phyloP scores from a whole-genome alignment of 805 yeast species.

The Phaffomyces thermotolerans region DNA sequence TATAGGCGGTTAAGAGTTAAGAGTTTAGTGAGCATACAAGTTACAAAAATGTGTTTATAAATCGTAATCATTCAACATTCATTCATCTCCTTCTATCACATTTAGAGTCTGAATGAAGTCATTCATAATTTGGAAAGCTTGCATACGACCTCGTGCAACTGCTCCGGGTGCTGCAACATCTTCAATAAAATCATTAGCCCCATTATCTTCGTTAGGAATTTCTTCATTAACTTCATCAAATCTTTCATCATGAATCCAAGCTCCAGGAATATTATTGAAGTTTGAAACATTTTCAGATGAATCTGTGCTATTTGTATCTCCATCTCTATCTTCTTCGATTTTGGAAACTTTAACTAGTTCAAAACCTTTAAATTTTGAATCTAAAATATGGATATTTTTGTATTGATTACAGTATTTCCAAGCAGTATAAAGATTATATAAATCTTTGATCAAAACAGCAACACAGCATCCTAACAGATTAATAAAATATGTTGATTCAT shows the following conservation, averaged over 20 bases:
- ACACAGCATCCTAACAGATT: slow-evolving; percentile 29
- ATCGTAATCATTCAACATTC: no score
- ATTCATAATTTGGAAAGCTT: no score
- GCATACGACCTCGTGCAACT: no score
- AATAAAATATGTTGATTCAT: slow-evolving; percentile 27
- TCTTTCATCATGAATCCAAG: not conserved
- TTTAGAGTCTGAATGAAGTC: no score
- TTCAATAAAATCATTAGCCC: no score
- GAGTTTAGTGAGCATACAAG: no score
- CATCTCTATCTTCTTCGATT: not conserved
- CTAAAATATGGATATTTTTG: slow-evolving; percentile 17
- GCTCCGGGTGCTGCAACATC: no score
- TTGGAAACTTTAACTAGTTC: not conserved
- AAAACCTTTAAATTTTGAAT: slow-evolving; percentile 8
- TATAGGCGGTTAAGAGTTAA: no score
- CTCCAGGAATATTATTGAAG: not conserved
- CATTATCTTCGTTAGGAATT: not conserved
- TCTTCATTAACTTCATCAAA: not conserved
- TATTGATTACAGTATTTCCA: slow-evolving; percentile 26
- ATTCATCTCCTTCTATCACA: no score
- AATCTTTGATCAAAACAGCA: slow-evolving; percentile 27
- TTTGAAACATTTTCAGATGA: not conserved
- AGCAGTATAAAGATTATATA: slow-evolving; percentile 25
- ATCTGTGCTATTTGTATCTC: not conserved
- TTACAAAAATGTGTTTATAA: no score